These are phyloP conservation scores for Phytophthora macrochlamydospora DNA, from an alignment of 352 stramenopile species.

Conservation along the genomic window DNA sequence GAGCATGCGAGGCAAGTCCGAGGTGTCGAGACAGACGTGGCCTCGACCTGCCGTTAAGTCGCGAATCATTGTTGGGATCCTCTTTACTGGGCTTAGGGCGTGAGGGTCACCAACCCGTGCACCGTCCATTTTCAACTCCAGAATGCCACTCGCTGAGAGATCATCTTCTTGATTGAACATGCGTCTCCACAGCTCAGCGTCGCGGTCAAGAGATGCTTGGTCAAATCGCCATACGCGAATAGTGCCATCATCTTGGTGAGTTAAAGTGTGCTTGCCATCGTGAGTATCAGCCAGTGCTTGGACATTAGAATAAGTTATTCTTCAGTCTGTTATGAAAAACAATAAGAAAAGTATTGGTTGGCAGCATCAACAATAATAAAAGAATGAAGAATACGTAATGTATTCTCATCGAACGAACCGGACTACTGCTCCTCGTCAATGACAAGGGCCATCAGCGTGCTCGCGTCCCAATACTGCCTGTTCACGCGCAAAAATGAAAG, in stretches of 20 bases:
- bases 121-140: constrained; percentile 63
- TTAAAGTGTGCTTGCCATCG: constrained; percentile 48
- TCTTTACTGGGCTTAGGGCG: constrained; percentile 92
- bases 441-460: too few species aligned
- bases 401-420: too few species aligned
- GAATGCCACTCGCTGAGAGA: constrained; percentile 3
- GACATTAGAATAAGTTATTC: too few species aligned
- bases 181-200: constrained; percentile 63
- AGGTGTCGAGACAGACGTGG: constrained; percentile 83
- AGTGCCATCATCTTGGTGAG: constrained; percentile 60
- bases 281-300: constrained; percentile 11
- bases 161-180: constrained; percentile 57
- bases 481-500: too few species aligned
- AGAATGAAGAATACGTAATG: too few species aligned
- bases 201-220: constrained; percentile 40
- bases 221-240: constrained; percentile 74
- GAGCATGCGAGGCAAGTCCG: constrained; percentile 80
- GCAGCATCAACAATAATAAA: too few species aligned
- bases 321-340: too few species aligned
- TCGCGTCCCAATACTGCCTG: too few species aligned
- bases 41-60: constrained; percentile 71
- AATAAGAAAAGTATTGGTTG: too few species aligned
- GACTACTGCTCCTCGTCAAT: too few species aligned
- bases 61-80: constrained; percentile 90
- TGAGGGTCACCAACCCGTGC: constrained; percentile 42